Evolutionary conservation across 441 rosid species (phyloP), one percentile per base, ranked within the genome.

Genomic region (Manihot esculenta): DNA sequence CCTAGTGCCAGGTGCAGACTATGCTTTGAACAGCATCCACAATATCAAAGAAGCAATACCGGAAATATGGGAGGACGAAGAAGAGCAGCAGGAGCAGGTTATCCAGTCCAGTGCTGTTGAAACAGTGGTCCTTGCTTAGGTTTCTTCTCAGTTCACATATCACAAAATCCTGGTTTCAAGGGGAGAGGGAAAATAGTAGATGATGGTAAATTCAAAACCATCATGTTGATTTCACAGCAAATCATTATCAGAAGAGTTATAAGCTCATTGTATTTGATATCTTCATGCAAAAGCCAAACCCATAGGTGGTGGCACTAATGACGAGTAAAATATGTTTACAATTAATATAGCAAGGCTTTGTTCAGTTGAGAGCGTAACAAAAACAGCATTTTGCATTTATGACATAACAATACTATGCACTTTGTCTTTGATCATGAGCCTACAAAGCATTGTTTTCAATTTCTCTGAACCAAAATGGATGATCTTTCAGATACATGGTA

Each of bases 1-100:
- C 50, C 78, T 79, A 44, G 86, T 87, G 61, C 84, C 87, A 12
- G 95, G 88, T 10, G 97, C 96, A 70, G 98, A 94, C 76, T 64
- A 83, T 76, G 91, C 87, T 56, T 84, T 90, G 80, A 75, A 76
- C 38, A 88, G 92, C 84, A 88, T 91, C 65, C 95, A 88, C 76
- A 94, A 91, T 75, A 84, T 90, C 70, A 89, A 81, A 76, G 91
- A 89, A 76, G 94, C 97, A 13, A 84, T 94, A 69, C 91, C 97
- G 12, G 91, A 89, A 71, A 74, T 89, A 66, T 87, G 98, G 96
- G 93, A 85, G 74, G 87, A 72, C 33, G 81, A 76, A 75, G 84
- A 76, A 24, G 87, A 89, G 79, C 87, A 83, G 68, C 74, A 63
- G 13, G 85, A 85, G 75, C 84, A 79, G 76, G 81, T 82, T 73